Base-by-base conservation (phyloP, 75 land plant species). In the Cryptomeria japonica region DNA sequence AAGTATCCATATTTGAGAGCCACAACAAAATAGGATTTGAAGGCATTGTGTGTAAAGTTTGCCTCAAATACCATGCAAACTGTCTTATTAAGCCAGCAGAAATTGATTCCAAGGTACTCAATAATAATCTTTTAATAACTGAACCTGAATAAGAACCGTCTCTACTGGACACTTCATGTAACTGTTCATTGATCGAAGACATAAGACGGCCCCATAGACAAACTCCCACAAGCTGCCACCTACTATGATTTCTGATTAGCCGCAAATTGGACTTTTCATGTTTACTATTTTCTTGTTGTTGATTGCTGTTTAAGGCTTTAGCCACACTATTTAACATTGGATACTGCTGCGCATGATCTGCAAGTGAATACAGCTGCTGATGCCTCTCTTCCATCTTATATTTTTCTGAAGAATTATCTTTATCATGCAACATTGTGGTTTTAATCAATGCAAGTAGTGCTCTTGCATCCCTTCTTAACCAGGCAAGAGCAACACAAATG, bases 191-290 rank as follows among this genome's bases (percentile, higher is more conserved):
- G 36, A 87, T 32, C 86, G 91, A 95, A 42, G 49, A 70, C 25
- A 87, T 86, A 46, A 95, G 87, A 84, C 90, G 91, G 22, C 82
- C 85, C 99, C 98, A 97, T 76, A 97, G 87, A 46, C 90, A 91
- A 88, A 90, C 93, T 36, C 93, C 94, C n/a, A 95, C 41, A 19
- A 95, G 85, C 31, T 76, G 87, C 99, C 96, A 94, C 82, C 87
- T 90, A 85, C 94, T 94, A 88, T 94, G 96, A 55, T 87, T 78
- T 32, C 16, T 2, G 16, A 70, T 83, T 56, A 86, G 34, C 44
- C 72, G 85, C 73, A 61, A 55, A 46, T n/a, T n/a, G 47, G 32
- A n/a, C 13, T 70, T 39, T 41, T 34, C 87, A n/a, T 12, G 44
- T 32, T 61, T 78, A 87, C 25, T 87, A 86, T 13, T 55, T 39